Conservation (phyloP, 768 basidiomycete genomes). For the Lepiota brunneoincarnata region DNA sequence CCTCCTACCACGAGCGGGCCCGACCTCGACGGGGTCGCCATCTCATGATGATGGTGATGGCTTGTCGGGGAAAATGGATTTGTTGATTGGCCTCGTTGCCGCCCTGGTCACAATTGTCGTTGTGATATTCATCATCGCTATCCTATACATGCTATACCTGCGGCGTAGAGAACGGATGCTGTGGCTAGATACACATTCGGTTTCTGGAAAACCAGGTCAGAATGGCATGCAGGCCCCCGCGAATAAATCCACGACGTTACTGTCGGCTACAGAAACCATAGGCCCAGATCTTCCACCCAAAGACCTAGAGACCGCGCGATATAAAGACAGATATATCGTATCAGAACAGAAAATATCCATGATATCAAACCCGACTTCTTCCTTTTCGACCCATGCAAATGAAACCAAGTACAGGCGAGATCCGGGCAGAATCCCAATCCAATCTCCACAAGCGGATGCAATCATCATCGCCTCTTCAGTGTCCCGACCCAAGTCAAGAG, state of each 20-base stretch:
- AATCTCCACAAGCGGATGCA: not conserved
- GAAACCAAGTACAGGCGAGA: no score
- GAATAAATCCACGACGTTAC: not conserved
- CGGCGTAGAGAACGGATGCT: not conserved
- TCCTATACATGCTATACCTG: not conserved
- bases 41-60: not conserved
- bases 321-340: not conserved
- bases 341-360: not conserved
- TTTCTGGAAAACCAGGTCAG: no score
- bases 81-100: not conserved
- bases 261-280: not conserved
- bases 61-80: not conserved
- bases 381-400: not conserved
- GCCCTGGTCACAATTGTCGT: not conserved
- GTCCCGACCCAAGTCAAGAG: not conserved
- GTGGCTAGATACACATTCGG: not conserved
- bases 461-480: not conserved
- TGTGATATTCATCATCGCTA: not conserved
- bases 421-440: not conserved
- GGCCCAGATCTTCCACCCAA: not conserved
- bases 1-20: not conserved
- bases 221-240: no score
- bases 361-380: not conserved
- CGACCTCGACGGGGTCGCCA: not conserved
- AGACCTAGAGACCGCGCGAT: not conserved